Evolutionary conservation across 2,329 filamentous ascomycete species (phyloP), one percentile per base, ranked within the genome.

Genomic region (Neofusicoccum parvum): DNA sequence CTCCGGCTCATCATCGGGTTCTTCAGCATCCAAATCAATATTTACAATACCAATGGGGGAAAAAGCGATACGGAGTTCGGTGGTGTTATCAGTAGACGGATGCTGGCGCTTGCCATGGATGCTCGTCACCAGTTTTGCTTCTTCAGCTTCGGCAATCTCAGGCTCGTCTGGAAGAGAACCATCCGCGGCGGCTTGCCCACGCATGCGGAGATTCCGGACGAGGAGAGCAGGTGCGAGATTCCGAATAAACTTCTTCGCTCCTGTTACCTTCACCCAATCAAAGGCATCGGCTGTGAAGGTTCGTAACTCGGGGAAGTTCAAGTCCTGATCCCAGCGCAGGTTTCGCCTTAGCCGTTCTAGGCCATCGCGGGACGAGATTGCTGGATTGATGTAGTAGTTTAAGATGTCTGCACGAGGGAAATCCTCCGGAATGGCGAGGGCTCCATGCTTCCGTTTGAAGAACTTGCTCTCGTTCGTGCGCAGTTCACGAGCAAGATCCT

Each of bases 371-470:
- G 83, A 82, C 0, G 94, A 97, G 3, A 97, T 90, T 1, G 90
- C 88, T 0, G 95, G 95, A 72, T 94, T 89, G 0, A 91, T 94
- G 71, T 99, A 99, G 73, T 92, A 97, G 11, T 90, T 85, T 20
- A 98, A 80, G 7, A 97, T 87, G 48, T 92, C 90, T 53, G 86
- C 79, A 68, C 92, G 89, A 0, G 95, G 95, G 69, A 98, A 99
- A 41, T 85, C 83, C 0, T 92, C 88, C 0, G 94, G 94, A 37
- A 99, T 90, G 3, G 78, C 81, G 53, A 97, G 79, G 1, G 87
- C 86, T 68, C 87, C 90, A 73, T 95, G 92, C 72, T 88, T 92
- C 14, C 86, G 88, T 48, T 87, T 85, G 77, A 99, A 99, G 72
- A 88, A 88, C 3, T 90, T 89, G 72, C 87, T 91, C 73, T 95